These are phyloP conservation scores for Crataegus laevigata DNA, from an alignment of 306 rosid species.

Conservation along the genomic window DNA sequence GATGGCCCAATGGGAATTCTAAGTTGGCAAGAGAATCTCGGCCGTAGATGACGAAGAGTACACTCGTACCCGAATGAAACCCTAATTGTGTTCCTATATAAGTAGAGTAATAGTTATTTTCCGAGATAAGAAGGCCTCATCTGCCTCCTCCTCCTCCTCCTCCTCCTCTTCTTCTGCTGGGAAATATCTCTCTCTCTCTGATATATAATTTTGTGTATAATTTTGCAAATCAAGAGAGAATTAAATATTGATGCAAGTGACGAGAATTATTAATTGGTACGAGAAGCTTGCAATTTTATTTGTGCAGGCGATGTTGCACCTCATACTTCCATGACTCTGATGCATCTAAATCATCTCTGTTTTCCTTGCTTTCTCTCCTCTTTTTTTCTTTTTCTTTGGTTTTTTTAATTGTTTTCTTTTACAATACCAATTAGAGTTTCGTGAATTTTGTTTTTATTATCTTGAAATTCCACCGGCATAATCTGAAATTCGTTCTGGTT, in stretches of 20 bases:
- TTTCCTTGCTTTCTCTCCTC: neutral
- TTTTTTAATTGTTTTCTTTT: neutral
- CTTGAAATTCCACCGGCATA: neutral
- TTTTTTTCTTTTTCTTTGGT: neutral
- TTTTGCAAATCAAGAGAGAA: too few relatives aligned
- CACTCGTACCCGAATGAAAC: neutral
- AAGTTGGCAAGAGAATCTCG: neutral
- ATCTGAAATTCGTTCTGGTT: neutral
- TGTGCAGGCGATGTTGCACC: constrained; percentile 40
- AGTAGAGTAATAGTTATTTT: too few relatives aligned
- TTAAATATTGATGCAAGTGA: constrained; percentile 24
- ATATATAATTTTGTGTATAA: neutral
- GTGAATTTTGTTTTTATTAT: too few relatives aligned
- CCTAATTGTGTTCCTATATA: neutral
- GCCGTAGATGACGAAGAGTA: neutral
- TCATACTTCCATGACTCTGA: constrained; percentile 76
- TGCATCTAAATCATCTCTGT: constrained; percentile 10
- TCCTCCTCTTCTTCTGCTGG: neutral
- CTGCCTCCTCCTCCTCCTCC: neutral
- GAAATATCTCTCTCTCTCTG: neutral
- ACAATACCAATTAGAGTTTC: too few relatives aligned
- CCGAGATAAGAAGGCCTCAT: neutral
- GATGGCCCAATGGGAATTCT: neutral
- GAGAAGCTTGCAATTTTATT: constrained; percentile 43
- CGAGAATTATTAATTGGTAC: constrained; percentile 17